These are phyloP conservation scores for Venustampulla echinocandica DNA, from an alignment of 495 filamentous ascomycete genomes.

Conservation along the genomic window DNA sequence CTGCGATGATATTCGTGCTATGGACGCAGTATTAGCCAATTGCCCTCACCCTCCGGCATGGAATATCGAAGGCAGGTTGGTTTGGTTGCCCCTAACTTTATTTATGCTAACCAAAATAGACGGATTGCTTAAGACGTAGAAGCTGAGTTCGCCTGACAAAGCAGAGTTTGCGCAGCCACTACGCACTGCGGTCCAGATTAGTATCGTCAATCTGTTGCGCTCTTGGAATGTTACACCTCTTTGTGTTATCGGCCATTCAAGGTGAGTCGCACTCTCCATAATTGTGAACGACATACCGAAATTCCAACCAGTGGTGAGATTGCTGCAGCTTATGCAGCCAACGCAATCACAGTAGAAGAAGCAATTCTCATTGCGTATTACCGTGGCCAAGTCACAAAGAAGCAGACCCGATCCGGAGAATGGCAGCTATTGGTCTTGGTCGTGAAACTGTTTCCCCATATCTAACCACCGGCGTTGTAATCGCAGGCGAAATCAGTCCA, in stretches of 20 bases:
- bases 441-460: background rate
- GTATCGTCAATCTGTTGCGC: slow-evolving; percentile 43
- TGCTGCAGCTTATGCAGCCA: slow-evolving; percentile 43
- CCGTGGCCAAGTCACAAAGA: slow-evolving; percentile 21
- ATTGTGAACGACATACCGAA: too few relatives aligned
- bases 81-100: background rate
- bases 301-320: slow-evolving; percentile 61
- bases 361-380: slow-evolving; percentile 47
- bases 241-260: slow-evolving; percentile 54
- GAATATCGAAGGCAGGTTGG: background rate
- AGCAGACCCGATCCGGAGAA: slow-evolving; percentile 20
- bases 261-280: too few relatives aligned
- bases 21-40: background rate
- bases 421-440: slow-evolving; percentile 5
- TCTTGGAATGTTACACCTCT: slow-evolving; percentile 45
- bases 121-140: background rate
- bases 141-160: slow-evolving; percentile 25
- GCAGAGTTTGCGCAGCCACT: slow-evolving; percentile 41
- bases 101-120: background rate
- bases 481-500: slow-evolving; percentile 41
- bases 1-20: background rate
- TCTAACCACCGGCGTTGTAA: background rate
- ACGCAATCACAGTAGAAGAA: slow-evolving; percentile 40
- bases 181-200: slow-evolving; percentile 44
- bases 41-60: background rate